Evolutionary conservation across 192 early-diverging fungal species (phyloP), one percentile per base, ranked within the genome.

Genomic region (Nowakowskiella sp.): DNA sequence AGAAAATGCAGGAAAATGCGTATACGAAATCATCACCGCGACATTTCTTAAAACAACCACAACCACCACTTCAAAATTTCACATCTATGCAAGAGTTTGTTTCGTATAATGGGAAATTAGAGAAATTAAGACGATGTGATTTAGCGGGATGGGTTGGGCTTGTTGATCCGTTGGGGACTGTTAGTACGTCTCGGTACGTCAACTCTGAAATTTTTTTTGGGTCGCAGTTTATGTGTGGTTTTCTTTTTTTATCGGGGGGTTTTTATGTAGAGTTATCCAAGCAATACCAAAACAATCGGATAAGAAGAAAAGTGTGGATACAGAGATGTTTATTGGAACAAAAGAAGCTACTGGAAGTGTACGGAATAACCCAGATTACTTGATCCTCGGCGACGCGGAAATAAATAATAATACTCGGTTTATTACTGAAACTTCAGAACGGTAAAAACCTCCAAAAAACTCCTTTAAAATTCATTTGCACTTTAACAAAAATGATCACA

Each of bases 301-400:
- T 0, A 28, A 16, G 19, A 31, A 53, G 21, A 49, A 49, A 13
- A 16, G n/a, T 6, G 6, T 59, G 16, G 3, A 8, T 27, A 22
- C 8, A 5, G 55, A 10, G 8, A 30, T 10, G 0, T 22, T 39
- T 26, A 59, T 53, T 44, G 70, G 70, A 2, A 28, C 43, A 23
- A 74, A 74, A 49, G 72, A 70, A 33, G 46, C 67, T 5, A 67
- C 70, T 7, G 72, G 72, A 0, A 59, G 62, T 28, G 72, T 74
- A 34, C 60, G 63, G 1, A 74, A 74, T 58, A 74, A 74, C 50
- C 54, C 51, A 3, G 57, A 56, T 34, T 59, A 51, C 39, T 28
- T 62, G 2, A 50, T 26, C 44, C 19, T 16, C 4, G 28, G 30
- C 31, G 66, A 58, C 9, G 46, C 57, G n/a, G 47, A 60, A 33